phyloP scores from a whole-genome alignment of 495 filamentous ascomycete species.

The Aspergillus bertholletiae region DNA sequence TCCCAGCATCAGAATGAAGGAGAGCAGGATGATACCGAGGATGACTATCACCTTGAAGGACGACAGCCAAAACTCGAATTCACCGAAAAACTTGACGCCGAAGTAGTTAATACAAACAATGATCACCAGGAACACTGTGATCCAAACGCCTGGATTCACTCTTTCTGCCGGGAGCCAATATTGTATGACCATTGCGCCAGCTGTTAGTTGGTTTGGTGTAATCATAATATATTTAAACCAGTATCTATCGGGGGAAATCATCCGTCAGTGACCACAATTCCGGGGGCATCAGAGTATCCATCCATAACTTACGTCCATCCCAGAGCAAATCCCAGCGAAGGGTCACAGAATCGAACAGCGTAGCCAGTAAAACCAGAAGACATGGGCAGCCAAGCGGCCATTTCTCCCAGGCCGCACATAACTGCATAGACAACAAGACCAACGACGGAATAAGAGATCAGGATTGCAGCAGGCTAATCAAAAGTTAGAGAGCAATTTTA shows the following conservation, averaged over 20 bases:
- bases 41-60: slow-evolving; percentile 73
- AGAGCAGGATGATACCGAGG: slow-evolving; percentile 60
- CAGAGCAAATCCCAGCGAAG: slow-evolving; percentile 64
- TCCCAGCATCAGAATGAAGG: slow-evolving; percentile 67
- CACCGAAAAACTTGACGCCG: slow-evolving; percentile 68
- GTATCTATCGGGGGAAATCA: slow-evolving; percentile 27
- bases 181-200: slow-evolving; percentile 71
- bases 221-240: slow-evolving; percentile 70
- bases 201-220: slow-evolving; percentile 78
- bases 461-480: slow-evolving; percentile 62
- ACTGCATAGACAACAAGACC: slow-evolving; percentile 62
- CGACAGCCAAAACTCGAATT: slow-evolving; percentile 81
- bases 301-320: slow-evolving; percentile 49
- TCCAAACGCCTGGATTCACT: slow-evolving; percentile 51
- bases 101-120: slow-evolving; percentile 55
- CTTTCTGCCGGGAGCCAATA: slow-evolving; percentile 56
- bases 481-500: slow-evolving; percentile 10
- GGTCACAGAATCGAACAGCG: slow-evolving; percentile 63
- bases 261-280: slow-evolving; percentile 1
- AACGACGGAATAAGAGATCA: slow-evolving; percentile 65
- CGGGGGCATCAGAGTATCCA: background rate
- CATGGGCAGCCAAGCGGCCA: slow-evolving; percentile 65
- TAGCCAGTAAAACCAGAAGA: slow-evolving; percentile 57
- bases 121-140: slow-evolving; percentile 50
- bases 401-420: slow-evolving; percentile 65